Conservation (phyloP, 176 grass and related monocot genomes). For the Musa beccarii region DNA sequence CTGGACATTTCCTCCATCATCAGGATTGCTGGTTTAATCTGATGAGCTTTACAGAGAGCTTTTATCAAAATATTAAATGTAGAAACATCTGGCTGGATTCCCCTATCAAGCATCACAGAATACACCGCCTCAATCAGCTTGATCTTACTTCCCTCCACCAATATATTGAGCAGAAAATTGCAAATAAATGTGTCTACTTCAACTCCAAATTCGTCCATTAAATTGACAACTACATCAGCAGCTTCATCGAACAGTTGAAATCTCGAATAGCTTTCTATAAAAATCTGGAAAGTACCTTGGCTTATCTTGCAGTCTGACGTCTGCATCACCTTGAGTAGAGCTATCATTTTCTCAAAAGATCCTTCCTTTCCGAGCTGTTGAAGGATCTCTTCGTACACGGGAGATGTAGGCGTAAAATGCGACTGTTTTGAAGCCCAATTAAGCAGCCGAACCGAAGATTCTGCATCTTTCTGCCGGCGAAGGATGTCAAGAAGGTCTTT, state of each 20-base stretch:
- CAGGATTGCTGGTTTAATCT: constrained; percentile 42
- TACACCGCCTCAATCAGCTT: constrained; percentile 65
- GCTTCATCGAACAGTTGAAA: constrained; percentile 51
- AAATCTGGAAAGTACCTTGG: constrained; percentile 31
- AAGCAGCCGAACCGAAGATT: constrained; percentile 42
- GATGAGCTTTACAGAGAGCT: constrained; percentile 52
- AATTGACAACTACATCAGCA: constrained; percentile 60
- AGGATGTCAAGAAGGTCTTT: constrained; percentile 38
- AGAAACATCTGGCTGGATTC: constrained; percentile 35
- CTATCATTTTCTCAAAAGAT: constrained; percentile 46
- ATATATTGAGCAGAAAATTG: constrained; percentile 55
- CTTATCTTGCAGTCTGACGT: constrained; percentile 34
- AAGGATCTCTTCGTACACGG: constrained; percentile 62
- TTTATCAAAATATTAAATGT: constrained; percentile 69
- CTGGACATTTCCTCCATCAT: constrained; percentile 76
- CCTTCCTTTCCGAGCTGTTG: constrained; percentile 47
- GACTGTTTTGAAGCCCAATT: constrained; percentile 36
- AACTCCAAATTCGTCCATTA: constrained; percentile 36
- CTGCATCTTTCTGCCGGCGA: constrained; percentile 48
- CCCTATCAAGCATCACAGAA: constrained; percentile 36
- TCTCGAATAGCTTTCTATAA: constrained; percentile 43
- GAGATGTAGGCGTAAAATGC: constrained; percentile 19
- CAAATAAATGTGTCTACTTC: constrained; percentile 31
- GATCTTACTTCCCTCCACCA: constrained; percentile 54
- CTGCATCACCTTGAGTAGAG: constrained; percentile 49